Base-by-base conservation (phyloP, 1,139 yeast species). In the Candida sp. region DNA sequence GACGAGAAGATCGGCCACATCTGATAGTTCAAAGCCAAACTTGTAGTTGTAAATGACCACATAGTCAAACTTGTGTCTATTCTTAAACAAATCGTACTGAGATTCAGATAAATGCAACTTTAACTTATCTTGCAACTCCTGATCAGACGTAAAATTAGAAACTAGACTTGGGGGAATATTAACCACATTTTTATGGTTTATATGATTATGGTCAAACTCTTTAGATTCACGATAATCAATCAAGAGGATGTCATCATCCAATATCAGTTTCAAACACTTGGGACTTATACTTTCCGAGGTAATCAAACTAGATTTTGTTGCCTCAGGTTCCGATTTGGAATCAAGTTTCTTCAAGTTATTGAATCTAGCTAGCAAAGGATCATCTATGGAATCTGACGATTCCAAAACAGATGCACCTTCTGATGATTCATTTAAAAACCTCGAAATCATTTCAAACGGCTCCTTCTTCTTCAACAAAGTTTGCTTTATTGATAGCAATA, bases 161-260 rank as follows among this genome's bases (percentile, higher is more conserved):
- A 33, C 11, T 4, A 51, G 38, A 32, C 54, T 49, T 4, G 96
- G 96, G 45, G 87, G 95, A 11, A 89, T 76, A 57, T 90, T 85
- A 15, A 87, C 75, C 6, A 84, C 61, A 39, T 83, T 76, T 1
- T 66, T 60, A 32, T 74, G 65, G 21, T 74, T 71, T 29, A 90
- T 79, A 57, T 85, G 96, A 34, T 78, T 75, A 41, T 68, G 70
- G 38, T 78, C 74, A 59, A 75, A 87, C 36, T 78, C 82, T 22
- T 70, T 70, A 36, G 83, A 66, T 11, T 81, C 70, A 48, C 97
- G 70, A 37, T 82, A 73, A 57, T 90, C 97, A 21, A 90, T 72
- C 22, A 87, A 49, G 12, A 37, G 38, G 15, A 37, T 22, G 3
- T 34, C 33, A 11, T 34, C 27, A 2, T 33, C 22, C 19, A 47